Evolutionary conservation across 805 yeast species (phyloP).

Genomic region (Metschnikowia aberdeeniae): DNA sequence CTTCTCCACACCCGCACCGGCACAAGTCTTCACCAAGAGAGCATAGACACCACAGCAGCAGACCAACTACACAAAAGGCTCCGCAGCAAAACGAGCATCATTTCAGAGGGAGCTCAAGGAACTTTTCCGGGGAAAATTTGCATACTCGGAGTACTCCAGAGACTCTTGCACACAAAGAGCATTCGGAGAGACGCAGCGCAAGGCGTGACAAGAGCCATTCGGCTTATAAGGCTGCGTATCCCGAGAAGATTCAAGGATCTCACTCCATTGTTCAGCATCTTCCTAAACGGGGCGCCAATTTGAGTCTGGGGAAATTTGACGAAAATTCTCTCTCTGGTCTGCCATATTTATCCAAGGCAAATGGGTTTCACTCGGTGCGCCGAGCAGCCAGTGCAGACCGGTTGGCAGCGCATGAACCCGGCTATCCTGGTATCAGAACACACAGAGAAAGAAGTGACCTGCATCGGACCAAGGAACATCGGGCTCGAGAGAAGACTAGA

Average conservation of each 20-base stretch:
- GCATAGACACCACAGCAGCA: neutral
- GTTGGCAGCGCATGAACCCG: neutral
- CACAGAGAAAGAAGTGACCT: neutral
- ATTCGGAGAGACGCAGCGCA: neutral
- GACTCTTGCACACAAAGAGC: neutral
- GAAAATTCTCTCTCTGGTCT: neutral
- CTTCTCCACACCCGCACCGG: neutral
- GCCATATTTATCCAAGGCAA: neutral
- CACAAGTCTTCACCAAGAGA: neutral
- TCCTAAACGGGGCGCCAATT: neutral
- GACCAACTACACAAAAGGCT: neutral
- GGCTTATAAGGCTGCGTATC: neutral
- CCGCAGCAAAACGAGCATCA: neutral
- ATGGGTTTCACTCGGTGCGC: neutral
- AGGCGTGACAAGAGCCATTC: neutral
- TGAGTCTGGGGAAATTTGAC: neutral
- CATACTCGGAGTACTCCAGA: neutral
- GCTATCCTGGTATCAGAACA: neutral
- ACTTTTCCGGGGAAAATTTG: neutral
- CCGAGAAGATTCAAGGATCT: neutral
- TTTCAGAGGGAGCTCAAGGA: neutral
- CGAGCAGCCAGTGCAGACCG: neutral
- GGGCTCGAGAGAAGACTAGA: conserved; percentile 25
- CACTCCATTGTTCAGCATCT: neutral
- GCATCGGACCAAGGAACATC: conserved; percentile 2